Conservation (phyloP, 2,329 filamentous ascomycete species). For the Botrytis fragariae region DNA sequence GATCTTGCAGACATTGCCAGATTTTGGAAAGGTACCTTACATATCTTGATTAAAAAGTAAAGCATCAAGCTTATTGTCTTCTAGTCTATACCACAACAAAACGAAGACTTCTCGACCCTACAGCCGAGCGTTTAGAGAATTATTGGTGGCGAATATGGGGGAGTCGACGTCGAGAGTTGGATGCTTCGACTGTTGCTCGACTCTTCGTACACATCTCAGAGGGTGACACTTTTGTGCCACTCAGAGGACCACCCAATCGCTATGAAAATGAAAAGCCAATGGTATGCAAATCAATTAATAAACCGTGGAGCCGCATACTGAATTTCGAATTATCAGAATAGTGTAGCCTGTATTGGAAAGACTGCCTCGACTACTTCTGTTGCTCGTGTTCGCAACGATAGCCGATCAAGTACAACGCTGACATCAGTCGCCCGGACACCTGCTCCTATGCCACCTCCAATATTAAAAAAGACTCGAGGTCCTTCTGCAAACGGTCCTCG, state of each 20-base stretch:
- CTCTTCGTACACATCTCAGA: conserved; percentile 58
- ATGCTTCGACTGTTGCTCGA: conserved; percentile 52
- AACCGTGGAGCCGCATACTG: conserved; percentile 26
- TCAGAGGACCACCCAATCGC: conserved; percentile 52
- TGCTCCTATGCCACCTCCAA: conserved; percentile 49
- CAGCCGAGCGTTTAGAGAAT: conserved; percentile 59
- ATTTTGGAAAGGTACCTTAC: conserved; percentile 54
- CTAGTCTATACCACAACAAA: conserved; percentile 61
- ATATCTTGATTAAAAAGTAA: conserved; percentile 3
- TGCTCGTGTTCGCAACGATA: conserved; percentile 23
- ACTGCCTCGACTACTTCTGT: conserved; percentile 30
- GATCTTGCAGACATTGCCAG: conserved; percentile 52
- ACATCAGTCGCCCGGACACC: conserved; percentile 37
- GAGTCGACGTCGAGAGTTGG: conserved; percentile 48
- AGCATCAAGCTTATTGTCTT: conserved; percentile 24
- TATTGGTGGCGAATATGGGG: conserved; percentile 68
- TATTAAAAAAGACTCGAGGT: conserved; percentile 57
- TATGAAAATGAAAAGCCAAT: conserved; percentile 47
- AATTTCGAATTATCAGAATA: conserved; percentile 31
- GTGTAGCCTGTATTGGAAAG: conserved; percentile 22
- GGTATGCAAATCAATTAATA: conserved; percentile 41
- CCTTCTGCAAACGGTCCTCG: conserved; percentile 53
- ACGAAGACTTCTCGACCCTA: conserved; percentile 59
- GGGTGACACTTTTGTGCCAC: conserved; percentile 55
- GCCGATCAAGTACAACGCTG: conserved; percentile 28